A percentile compares a stretch with the other conserved stretches of the same genome.
phyloP scores from a whole-genome alignment of 306 rosid genomes.

The Inga laurina region DNA sequence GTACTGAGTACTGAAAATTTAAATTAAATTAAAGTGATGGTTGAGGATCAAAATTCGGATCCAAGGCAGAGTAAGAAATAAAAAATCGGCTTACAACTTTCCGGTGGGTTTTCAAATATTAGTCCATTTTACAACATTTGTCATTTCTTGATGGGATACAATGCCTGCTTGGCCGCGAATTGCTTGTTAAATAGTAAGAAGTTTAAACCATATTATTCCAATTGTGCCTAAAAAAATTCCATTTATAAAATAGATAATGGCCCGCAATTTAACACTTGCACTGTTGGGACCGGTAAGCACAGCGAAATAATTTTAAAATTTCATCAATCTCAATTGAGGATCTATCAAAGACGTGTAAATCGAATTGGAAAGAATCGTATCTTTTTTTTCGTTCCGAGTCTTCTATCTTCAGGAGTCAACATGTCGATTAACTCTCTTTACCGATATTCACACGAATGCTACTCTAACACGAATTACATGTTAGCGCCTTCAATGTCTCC shows the following conservation, averaged over 20 bases:
- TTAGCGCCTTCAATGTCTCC: too few species aligned
- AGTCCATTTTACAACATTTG: conserved; percentile 27
- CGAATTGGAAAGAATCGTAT: too few species aligned
- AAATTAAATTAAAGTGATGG: conserved; percentile 26
- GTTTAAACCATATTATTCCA: background rate
- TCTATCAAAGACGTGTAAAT: too few species aligned
- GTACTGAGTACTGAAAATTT: conserved; percentile 7
- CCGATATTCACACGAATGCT: too few species aligned
- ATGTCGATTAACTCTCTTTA: too few species aligned
- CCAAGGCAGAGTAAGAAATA: conserved; percentile 35
- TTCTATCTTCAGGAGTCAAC: too few species aligned
- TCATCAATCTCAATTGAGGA: too few species aligned
- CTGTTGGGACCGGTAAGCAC: too few species aligned
- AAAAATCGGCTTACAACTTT: background rate
- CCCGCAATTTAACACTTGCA: background rate
- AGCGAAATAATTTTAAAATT: too few species aligned
- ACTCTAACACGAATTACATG: too few species aligned
- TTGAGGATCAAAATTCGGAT: conserved; percentile 41
- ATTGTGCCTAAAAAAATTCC: background rate
- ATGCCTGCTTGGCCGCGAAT: conserved; percentile 39
- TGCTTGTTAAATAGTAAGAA: too few species aligned
- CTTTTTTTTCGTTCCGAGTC: too few species aligned
- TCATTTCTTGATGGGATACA: background rate
- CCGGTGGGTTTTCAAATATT: background rate
- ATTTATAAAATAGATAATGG: background rate